Conservation (phyloP, 371 early-diverging fungal genomes). For the Polyrhizophydium stewartii region DNA sequence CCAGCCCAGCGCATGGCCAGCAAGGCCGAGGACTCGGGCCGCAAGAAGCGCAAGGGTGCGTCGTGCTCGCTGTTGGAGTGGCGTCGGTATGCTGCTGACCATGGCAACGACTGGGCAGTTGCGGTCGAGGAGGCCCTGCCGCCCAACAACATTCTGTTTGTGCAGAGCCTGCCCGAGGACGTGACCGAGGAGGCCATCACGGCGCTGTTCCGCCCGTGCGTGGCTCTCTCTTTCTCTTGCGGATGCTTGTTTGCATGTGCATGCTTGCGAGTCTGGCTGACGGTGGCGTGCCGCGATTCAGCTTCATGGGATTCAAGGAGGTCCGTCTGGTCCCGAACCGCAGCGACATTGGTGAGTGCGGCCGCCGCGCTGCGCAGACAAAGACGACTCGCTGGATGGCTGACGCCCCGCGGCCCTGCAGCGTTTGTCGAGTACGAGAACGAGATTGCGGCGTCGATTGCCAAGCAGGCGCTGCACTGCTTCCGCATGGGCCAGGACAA, state of each 20-base stretch:
- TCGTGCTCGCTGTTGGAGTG: not conserved
- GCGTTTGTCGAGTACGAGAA: constrained; percentile 95
- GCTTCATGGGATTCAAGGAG: constrained; percentile 87
- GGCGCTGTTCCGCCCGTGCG: constrained; percentile 40
- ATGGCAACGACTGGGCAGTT: not conserved
- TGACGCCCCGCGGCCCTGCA: constrained; percentile 2
- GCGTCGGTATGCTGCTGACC: not conserved
- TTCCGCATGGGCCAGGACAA: constrained; percentile 30
- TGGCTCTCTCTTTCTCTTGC: constrained; percentile 3
- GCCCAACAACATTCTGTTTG: constrained; percentile 85
- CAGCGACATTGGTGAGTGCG: constrained; percentile 76
- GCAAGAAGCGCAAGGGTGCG: constrained; percentile 23
- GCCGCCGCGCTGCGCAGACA: no score
- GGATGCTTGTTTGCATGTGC: no score
- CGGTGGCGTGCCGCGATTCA: not conserved
- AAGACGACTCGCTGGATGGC: no score
- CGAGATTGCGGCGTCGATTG: constrained; percentile 41
- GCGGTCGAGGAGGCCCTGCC: constrained; percentile 60
- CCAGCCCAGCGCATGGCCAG: not conserved
- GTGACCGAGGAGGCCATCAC: constrained; percentile 30
- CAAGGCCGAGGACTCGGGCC: not conserved
- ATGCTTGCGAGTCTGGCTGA: not conserved
- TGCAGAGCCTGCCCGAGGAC: constrained; percentile 81
- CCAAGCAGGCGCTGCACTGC: constrained; percentile 34
- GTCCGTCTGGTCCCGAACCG: constrained; percentile 88